Conservation (phyloP, 1,284 basidiomycete genomes). For the Phenoliferia sp. region DNA sequence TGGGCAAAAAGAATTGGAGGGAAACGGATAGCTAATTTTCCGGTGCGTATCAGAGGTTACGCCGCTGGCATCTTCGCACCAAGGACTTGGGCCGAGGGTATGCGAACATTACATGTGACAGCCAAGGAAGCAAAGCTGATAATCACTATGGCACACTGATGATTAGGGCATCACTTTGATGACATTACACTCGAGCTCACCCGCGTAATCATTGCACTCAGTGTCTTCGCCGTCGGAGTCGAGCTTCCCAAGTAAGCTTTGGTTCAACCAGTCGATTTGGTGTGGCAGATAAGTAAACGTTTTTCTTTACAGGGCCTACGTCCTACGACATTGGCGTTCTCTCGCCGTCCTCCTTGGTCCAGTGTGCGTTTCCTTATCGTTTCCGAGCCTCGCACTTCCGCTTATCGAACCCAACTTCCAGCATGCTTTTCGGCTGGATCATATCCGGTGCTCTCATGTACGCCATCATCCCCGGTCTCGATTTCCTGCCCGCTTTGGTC, state of each 20-base stretch:
- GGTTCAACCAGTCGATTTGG: neutral
- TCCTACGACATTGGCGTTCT: constrained; percentile 84
- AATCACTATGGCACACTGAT: too few species aligned
- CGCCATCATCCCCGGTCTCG: constrained; percentile 77
- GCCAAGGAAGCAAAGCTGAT: constrained; percentile 52
- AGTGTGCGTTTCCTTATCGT: constrained; percentile 35
- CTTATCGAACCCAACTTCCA: constrained; percentile 15
- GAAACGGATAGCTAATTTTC: neutral
- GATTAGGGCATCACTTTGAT: constrained; percentile 35
- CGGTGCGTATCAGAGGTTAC: constrained; percentile 69
- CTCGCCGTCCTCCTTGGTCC: constrained; percentile 70
- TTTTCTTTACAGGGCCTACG: constrained; percentile 58
- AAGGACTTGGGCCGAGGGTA: constrained; percentile 63
- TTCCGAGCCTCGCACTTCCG: constrained; percentile 33
- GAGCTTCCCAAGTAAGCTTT: constrained; percentile 65
- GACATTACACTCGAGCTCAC: constrained; percentile 66
- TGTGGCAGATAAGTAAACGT: neutral
- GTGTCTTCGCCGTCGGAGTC: constrained; percentile 96
- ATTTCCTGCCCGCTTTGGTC: constrained; percentile 78
- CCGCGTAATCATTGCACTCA: constrained; percentile 91
- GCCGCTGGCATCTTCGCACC: constrained; percentile 82
- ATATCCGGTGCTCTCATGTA: constrained; percentile 61
- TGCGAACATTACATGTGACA: neutral
- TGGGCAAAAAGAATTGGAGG: neutral
- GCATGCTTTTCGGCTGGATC: constrained; percentile 39